phyloP scores from a whole-genome alignment of 352 stramenopile genomes.

The Bremia lactucae region DNA sequence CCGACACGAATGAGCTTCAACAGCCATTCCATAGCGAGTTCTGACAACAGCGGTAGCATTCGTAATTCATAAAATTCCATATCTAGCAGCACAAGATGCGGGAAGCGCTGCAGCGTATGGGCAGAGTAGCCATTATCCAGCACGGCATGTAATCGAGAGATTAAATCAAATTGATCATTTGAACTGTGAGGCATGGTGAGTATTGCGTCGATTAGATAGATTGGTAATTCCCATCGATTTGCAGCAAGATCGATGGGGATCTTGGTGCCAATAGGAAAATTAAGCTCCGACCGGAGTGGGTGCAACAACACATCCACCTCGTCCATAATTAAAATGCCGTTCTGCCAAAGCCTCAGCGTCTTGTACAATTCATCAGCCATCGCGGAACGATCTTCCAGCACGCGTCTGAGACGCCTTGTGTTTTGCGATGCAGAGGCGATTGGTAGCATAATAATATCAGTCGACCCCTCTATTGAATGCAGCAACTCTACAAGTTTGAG shows the following conservation, averaged over 20 bases:
- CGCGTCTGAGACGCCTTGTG: slow-evolving; percentile 48
- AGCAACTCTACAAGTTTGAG: slow-evolving; percentile 96
- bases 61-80: slow-evolving; percentile 91
- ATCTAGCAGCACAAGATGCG: slow-evolving; percentile 96
- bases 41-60: slow-evolving; percentile 90
- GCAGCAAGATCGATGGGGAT: slow-evolving; percentile 84
- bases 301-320: slow-evolving; percentile 89
- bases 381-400: slow-evolving; percentile 68
- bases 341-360: slow-evolving; percentile 86
- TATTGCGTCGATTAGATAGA: slow-evolving; percentile 92
- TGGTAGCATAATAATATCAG: slow-evolving; percentile 53
- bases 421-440: slow-evolving; percentile 58
- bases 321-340: slow-evolving; percentile 90
- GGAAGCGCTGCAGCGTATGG: slow-evolving; percentile 94
- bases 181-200: slow-evolving; percentile 30
- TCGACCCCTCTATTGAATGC: slow-evolving; percentile 83
- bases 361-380: slow-evolving; percentile 88
- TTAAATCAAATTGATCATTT: slow-evolving; percentile 12
- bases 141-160: slow-evolving; percentile 76
- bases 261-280: slow-evolving; percentile 89
- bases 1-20: slow-evolving; percentile 85
- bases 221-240: slow-evolving; percentile 88
- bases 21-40: slow-evolving; percentile 76
- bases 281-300: slow-evolving; percentile 84
- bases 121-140: slow-evolving; percentile 86